A percentile compares a stretch with the other conserved stretches of the same genome.
phyloP scores from a whole-genome alignment of 139 green algal genomes.

The Chlorella sp. region DNA sequence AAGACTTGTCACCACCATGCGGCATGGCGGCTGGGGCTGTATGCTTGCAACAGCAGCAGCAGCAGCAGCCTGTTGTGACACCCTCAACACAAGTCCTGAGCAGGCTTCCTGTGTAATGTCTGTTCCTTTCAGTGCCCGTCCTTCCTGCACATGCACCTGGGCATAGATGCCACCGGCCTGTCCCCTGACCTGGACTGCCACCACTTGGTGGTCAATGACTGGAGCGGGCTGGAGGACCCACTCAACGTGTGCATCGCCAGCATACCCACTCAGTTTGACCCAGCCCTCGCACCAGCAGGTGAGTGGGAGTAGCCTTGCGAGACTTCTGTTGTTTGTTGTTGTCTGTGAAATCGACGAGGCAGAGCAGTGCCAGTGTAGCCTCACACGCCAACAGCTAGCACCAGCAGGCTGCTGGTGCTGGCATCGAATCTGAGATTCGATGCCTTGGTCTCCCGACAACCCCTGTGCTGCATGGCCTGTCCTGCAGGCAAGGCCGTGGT shows the following conservation, averaged over 20 bases:
- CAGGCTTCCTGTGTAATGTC: background rate
- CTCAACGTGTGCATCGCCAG: conserved; percentile 49
- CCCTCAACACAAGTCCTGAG: background rate
- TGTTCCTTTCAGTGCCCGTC: conserved; percentile 34
- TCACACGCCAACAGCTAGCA: too few species aligned
- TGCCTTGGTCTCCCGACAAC: background rate
- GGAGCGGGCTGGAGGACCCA: conserved; percentile 27
- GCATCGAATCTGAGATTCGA: too few species aligned
- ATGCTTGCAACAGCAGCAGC: too few species aligned
- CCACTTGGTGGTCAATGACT: conserved; percentile 78
- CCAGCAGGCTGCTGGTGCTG: too few species aligned
- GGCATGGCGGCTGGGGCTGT: background rate
- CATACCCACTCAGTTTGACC: too few species aligned
- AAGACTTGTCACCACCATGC: background rate
- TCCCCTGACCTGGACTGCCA: conserved; percentile 66
- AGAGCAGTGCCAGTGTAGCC: too few species aligned
- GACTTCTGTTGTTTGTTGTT: too few species aligned
- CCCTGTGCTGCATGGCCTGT: background rate
- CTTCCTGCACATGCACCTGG: conserved; percentile 88
- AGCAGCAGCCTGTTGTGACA: too few species aligned
- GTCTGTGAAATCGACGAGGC: too few species aligned
- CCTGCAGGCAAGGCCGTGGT: conserved; percentile 46
- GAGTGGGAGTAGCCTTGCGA: too few species aligned
- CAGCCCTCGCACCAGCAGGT: too few species aligned
- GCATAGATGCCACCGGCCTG: conserved; percentile 72